These are phyloP conservation scores for Aureobasidium uvarum DNA, from an alignment of 2,329 filamentous ascomycete genomes.

Conservation along the genomic window DNA sequence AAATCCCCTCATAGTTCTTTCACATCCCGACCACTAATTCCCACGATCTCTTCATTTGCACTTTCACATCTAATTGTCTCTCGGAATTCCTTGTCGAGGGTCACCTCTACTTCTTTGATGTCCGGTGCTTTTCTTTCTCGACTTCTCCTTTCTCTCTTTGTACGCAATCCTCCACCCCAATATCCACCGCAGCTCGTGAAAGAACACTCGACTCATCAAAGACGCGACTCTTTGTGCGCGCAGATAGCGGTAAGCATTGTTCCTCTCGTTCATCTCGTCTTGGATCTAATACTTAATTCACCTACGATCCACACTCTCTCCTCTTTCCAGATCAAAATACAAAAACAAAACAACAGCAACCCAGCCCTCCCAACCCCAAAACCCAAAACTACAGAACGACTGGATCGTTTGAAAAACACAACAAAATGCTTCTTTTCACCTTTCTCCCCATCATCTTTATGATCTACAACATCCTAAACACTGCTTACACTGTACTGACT, in stretches of 20 bases:
- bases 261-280: not conserved
- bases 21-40: not conserved
- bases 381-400: constrained; percentile 6
- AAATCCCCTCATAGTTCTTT: not conserved
- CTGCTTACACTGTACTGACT: not conserved
- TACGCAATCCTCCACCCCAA: not conserved
- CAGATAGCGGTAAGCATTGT: constrained; percentile 3
- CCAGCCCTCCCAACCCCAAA: not conserved
- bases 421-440: constrained; percentile 1
- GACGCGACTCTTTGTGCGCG: not conserved
- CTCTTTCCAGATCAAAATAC: constrained; percentile 14
- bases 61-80: not conserved
- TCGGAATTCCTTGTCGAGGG: not conserved
- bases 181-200: not conserved
- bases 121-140: not conserved
- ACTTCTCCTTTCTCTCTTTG: not conserved
- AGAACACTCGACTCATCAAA: not conserved
- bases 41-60: not conserved
- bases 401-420: constrained; percentile 4
- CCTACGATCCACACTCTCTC: not conserved
- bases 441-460: constrained; percentile 9
- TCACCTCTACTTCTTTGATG: not conserved
- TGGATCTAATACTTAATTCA: not conserved
- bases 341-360: constrained; percentile 13
- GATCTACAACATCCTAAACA: not conserved